Evolutionary conservation across 306 rosid species (phyloP).

Genomic region (Neltuma alba): DNA sequence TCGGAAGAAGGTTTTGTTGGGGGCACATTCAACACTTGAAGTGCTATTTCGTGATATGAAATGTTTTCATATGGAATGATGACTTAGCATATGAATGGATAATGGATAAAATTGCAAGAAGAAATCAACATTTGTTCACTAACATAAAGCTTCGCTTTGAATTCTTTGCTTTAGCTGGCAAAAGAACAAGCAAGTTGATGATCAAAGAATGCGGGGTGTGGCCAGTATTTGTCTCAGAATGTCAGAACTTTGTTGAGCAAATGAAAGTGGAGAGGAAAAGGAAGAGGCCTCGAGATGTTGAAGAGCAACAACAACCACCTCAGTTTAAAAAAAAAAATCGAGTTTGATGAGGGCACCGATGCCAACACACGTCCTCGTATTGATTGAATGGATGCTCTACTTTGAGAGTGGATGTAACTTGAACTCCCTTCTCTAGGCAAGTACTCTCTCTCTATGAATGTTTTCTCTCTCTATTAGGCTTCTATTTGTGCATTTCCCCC

Average conservation of each 20-base stretch:
- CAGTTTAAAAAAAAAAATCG: too few species aligned
- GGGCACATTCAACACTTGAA: too few species aligned
- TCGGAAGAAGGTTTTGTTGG: neutral
- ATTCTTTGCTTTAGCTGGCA: neutral
- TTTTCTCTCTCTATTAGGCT: too few species aligned
- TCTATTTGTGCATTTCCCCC: too few species aligned
- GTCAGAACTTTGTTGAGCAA: neutral
- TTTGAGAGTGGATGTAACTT: too few species aligned
- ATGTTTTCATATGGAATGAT: neutral
- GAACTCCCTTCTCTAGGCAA: too few species aligned
- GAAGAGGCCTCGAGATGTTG: neutral
- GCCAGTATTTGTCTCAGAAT: neutral
- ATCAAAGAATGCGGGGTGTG: neutral
- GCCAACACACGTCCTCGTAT: too few species aligned
- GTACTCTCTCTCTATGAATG: too few species aligned
- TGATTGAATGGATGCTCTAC: too few species aligned
- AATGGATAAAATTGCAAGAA: neutral
- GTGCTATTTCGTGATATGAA: rapidly evolving
- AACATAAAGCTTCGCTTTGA: neutral
- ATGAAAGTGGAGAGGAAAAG: neutral
- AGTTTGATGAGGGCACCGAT: too few species aligned
- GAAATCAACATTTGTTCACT: neutral
- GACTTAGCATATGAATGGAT: rapidly evolving
- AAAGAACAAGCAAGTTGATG: neutral
- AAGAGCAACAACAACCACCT: neutral